These are phyloP conservation scores for Nitzschia putrida DNA, from an alignment of 108 stramenopile genomes.

Conservation along the genomic window DNA sequence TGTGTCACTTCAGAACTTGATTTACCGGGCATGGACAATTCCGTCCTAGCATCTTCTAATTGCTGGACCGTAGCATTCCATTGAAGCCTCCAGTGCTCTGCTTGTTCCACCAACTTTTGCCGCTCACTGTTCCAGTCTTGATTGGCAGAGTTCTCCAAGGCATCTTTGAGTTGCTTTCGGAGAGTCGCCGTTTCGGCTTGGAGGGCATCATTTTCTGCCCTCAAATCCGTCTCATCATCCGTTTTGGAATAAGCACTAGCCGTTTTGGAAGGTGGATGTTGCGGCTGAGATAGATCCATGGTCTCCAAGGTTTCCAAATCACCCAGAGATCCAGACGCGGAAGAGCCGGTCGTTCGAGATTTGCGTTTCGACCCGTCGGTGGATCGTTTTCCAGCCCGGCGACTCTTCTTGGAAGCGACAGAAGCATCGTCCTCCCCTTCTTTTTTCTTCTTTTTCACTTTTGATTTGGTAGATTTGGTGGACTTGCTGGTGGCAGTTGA, in stretches of 20 bases:
- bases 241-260: neutral
- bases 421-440: conserved; percentile 11
- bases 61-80: neutral
- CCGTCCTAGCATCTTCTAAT: neutral
- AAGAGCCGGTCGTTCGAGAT: neutral
- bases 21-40: neutral
- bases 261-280: neutral
- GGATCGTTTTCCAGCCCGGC: neutral
- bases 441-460: conserved; percentile 20
- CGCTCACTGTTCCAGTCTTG: neutral
- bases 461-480: conserved; percentile 10
- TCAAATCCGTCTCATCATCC: conserved; percentile 12
- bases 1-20: conserved; percentile 5
- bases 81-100: neutral
- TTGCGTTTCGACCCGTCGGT: neutral
- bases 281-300: neutral
- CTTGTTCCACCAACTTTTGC: neutral
- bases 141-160: neutral
- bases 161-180: conserved; percentile 23
- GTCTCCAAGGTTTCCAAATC: conserved; percentile 4
- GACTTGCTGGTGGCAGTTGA: conserved; percentile 7
- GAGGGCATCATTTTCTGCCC: conserved; percentile 29
- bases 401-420: neutral
- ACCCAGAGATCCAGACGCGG: neutral
- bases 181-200: conserved; percentile 27